A percentile compares a stretch with the other conserved stretches of the same genome.
Evolutionary conservation across 805 yeast genomes (phyloP).

Genomic region (Priceomyces medius): DNA sequence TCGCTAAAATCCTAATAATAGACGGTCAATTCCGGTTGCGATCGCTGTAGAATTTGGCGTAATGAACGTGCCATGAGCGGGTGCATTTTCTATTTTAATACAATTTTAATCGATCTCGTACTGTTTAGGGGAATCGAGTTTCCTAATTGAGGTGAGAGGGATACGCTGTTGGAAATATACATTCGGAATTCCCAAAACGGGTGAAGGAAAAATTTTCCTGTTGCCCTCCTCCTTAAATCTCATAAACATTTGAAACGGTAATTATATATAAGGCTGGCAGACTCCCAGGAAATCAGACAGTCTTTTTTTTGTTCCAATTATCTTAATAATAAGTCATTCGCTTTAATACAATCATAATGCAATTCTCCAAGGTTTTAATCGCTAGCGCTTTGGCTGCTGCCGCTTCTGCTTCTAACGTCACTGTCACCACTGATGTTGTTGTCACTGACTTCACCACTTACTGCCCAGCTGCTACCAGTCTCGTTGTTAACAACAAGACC

Average conservation of each 20-base stretch:
- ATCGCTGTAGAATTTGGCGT: too few relatives aligned
- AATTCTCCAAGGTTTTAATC: conserved; percentile 34
- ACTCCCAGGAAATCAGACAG: neutral
- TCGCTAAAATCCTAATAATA: too few relatives aligned
- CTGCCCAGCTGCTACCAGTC: conserved; percentile 75
- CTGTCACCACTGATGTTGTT: conserved; percentile 52
- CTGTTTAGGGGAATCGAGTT: neutral
- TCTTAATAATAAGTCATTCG: conserved; percentile 23
- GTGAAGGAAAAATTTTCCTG: conserved; percentile 3
- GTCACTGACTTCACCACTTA: conserved; percentile 71
- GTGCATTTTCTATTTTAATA: too few relatives aligned
- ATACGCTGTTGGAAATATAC: neutral
- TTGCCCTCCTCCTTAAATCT: conserved; percentile 3
- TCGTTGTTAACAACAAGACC: conserved; percentile 65
- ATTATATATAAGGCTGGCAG: conserved; percentile 2
- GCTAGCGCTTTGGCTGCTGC: conserved; percentile 44
- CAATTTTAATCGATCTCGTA: too few relatives aligned
- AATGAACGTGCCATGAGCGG: too few relatives aligned
- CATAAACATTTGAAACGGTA: conserved; percentile 1
- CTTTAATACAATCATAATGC: conserved; percentile 24
- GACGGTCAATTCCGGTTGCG: too few relatives aligned
- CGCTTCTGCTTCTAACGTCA: conserved; percentile 45
- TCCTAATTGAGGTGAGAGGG: neutral
- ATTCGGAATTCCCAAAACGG: conserved; percentile 3
- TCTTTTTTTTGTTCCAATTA: conserved; percentile 4